Evolutionary conservation across 495 filamentous ascomycete species (phyloP).

Genomic region (Trichoderma gamsii): DNA sequence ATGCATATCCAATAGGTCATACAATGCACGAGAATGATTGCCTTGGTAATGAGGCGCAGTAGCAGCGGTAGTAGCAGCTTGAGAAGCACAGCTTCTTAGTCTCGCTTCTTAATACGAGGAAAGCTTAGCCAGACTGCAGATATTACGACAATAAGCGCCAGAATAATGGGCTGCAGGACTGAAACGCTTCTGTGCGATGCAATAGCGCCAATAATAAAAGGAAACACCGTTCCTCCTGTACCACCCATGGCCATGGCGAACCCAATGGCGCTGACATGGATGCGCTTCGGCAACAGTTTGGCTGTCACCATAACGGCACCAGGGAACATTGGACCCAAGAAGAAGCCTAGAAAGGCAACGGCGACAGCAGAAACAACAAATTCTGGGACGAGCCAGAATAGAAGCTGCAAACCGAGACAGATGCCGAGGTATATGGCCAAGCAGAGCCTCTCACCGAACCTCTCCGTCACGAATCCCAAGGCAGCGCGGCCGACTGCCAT

Average conservation of each 20-base stretch:
- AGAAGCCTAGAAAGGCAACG: slow-evolving; percentile 68
- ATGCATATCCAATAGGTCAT: no score
- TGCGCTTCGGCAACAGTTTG: slow-evolving; percentile 68
- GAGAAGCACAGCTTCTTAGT: background rate
- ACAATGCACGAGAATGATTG: no score
- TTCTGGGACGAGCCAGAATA: slow-evolving; percentile 78
- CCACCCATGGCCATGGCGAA: slow-evolving; percentile 80
- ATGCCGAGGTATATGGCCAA: slow-evolving; percentile 55
- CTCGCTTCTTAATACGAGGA: slow-evolving; percentile 23
- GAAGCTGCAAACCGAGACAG: slow-evolving; percentile 61
- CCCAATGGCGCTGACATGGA: slow-evolving; percentile 77
- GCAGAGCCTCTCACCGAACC: slow-evolving; percentile 65
- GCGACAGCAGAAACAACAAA: slow-evolving; percentile 68
- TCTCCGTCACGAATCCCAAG: slow-evolving; percentile 61
- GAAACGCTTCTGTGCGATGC: slow-evolving; percentile 73
- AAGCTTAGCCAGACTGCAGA: slow-evolving; percentile 48
- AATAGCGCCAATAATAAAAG: slow-evolving; percentile 79
- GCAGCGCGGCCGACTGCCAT: slow-evolving; percentile 69
- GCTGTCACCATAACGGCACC: slow-evolving; percentile 73
- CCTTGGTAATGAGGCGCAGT: no score
- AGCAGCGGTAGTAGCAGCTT: background rate
- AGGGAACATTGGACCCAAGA: slow-evolving; percentile 77
- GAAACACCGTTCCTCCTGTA: slow-evolving; percentile 70
- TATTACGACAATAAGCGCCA: slow-evolving; percentile 59
- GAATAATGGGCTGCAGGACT: slow-evolving; percentile 69